A percentile compares a stretch with the other conserved stretches of the same genome.
phyloP scores from a whole-genome alignment of 176 grass and related monocot species.

The Thinopyrum elongatum region DNA sequence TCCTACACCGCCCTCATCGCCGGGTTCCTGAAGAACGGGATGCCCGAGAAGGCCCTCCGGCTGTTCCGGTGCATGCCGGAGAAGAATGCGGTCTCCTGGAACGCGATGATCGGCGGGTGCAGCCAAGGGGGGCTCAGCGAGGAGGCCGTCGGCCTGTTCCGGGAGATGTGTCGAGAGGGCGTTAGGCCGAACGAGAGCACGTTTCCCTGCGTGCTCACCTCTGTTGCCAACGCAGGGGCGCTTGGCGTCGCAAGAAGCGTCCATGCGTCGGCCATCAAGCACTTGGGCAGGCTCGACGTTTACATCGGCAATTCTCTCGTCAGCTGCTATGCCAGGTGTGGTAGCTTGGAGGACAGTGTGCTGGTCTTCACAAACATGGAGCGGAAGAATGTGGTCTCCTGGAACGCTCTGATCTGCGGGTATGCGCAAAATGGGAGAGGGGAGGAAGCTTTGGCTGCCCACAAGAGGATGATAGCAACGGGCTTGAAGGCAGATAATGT shows the following conservation, averaged over 20 bases:
- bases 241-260: conserved; percentile 67
- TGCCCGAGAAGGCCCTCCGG: conserved; percentile 37
- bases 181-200: conserved; percentile 52
- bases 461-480: conserved; percentile 44
- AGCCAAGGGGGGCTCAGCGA: conserved; percentile 71
- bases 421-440: conserved; percentile 65
- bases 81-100: conserved; percentile 80
- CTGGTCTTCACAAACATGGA: conserved; percentile 47
- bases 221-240: conserved; percentile 61
- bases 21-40: conserved; percentile 61
- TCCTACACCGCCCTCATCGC: conserved; percentile 61
- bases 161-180: conserved; percentile 64
- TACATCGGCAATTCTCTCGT: conserved; percentile 72
- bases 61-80: conserved; percentile 73
- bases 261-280: conserved; percentile 79
- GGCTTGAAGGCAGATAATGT: conserved; percentile 46
- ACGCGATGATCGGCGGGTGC: conserved; percentile 67
- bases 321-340: conserved; percentile 82
- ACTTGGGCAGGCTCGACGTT: conserved; percentile 46
- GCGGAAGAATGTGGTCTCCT: conserved; percentile 64
- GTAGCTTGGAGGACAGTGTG: conserved; percentile 72
- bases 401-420: conserved; percentile 74
- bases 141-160: conserved; percentile 54
- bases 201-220: conserved; percentile 61
- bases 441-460: conserved; percentile 59